A percentile compares a stretch with the other conserved stretches of the same genome.
These are phyloP conservation scores for Microdochium paspali DNA, from an alignment of 2,329 filamentous ascomycete genomes.

Conservation along the genomic window DNA sequence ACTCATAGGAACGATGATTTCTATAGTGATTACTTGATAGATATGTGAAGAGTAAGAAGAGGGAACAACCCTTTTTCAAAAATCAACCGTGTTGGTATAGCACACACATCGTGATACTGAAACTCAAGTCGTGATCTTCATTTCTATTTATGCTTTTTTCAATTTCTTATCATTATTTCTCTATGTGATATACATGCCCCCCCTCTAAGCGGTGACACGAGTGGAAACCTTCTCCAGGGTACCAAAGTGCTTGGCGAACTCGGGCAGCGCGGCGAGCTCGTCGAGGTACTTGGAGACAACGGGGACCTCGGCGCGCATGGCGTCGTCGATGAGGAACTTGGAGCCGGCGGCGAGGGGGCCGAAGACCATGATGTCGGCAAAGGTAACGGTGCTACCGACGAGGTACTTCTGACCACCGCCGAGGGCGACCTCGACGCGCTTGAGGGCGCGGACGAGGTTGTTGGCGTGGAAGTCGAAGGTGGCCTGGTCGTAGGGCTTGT, in stretches of 20 bases:
- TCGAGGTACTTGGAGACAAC: constrained; percentile 20
- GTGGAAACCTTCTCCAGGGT: constrained; percentile 20
- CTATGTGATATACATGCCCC: background rate
- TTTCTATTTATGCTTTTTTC: background rate
- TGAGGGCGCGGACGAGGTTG: constrained; percentile 16
- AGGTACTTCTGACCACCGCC: constrained; percentile 24
- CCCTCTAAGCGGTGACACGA: constrained; percentile 5
- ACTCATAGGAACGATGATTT: too few relatives aligned
- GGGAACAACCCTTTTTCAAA: too few relatives aligned
- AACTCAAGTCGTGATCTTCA: background rate
- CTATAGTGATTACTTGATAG: too few relatives aligned
- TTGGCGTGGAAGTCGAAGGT: constrained; percentile 9
- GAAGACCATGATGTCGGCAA: constrained; percentile 26
- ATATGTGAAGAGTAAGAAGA: too few relatives aligned
- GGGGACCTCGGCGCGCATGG: constrained; percentile 23
- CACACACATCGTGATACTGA: too few relatives aligned
- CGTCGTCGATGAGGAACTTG: constrained; percentile 20
- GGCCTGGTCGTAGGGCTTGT: constrained; percentile 15
- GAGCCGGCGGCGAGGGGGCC: constrained; percentile 12
- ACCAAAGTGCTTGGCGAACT: constrained; percentile 22
- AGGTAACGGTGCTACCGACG: constrained; percentile 24
- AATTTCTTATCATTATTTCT: background rate
- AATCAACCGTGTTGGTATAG: too few relatives aligned
- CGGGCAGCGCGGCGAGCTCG: constrained; percentile 16
- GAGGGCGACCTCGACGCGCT: constrained; percentile 19